These are phyloP conservation scores for Trametes hirsuta DNA, from an alignment of 1,284 basidiomycete genomes.

Conservation along the genomic window DNA sequence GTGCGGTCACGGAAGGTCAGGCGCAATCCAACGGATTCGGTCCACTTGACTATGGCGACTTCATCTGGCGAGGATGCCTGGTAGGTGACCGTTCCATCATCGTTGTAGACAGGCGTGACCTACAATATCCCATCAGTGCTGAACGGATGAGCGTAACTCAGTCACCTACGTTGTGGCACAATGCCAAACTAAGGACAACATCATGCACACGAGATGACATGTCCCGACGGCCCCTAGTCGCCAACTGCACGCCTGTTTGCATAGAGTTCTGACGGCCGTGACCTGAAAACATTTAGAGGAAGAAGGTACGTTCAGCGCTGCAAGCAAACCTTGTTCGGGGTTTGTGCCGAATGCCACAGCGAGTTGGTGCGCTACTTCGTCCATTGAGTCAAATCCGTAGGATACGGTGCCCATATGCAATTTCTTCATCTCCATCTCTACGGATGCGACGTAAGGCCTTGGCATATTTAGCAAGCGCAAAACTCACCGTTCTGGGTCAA, in stretches of 20 bases:
- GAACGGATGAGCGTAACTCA: not conserved
- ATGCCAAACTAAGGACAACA: slow-evolving; percentile 89
- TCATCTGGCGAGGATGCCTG: slow-evolving; percentile 99
- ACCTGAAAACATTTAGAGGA: slow-evolving; percentile 27
- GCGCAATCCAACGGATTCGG: slow-evolving; percentile 90
- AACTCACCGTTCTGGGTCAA: slow-evolving; percentile 91
- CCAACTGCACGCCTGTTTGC: slow-evolving; percentile 78
- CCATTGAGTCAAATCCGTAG: slow-evolving; percentile 96
- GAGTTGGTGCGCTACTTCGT: slow-evolving; percentile 92
- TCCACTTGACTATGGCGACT: slow-evolving; percentile 99
- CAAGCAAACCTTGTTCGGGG: slow-evolving; percentile 47
- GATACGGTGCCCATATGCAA: slow-evolving; percentile 99
- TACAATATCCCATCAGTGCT: slow-evolving; percentile 34
- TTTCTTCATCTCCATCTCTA: slow-evolving; percentile 99
- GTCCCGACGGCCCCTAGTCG: slow-evolving; percentile 85
- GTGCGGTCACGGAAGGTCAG: slow-evolving; percentile 89
- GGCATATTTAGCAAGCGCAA: not conserved
- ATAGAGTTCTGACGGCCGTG: slow-evolving; percentile 53
- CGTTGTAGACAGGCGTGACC: slow-evolving; percentile 95
- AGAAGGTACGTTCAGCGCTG: not conserved
- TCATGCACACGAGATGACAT: slow-evolving; percentile 96
- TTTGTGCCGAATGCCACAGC: slow-evolving; percentile 75
- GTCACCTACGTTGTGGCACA: slow-evolving; percentile 91
- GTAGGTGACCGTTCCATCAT: slow-evolving; percentile 93
- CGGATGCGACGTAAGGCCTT: not conserved